Evolutionary conservation across 306 rosid genomes (phyloP).

Genomic region (Oxytropis ochrocephala): DNA sequence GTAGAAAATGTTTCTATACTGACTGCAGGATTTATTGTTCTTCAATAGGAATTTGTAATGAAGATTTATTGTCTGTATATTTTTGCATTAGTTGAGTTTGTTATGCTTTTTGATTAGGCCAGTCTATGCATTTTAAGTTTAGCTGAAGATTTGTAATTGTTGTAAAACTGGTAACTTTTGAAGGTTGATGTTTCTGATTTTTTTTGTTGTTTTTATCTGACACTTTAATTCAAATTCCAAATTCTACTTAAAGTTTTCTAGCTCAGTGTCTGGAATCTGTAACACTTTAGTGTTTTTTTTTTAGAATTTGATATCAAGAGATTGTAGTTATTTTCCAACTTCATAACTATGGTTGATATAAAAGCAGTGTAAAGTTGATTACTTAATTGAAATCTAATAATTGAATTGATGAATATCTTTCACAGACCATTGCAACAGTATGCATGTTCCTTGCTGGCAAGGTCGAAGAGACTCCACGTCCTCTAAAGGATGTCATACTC

Average conservation of each 20-base stretch:
- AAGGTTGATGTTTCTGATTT: not conserved
- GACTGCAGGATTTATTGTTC: slow-evolving; percentile 2
- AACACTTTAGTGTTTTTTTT: not conserved
- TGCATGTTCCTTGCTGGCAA: slow-evolving; percentile 99
- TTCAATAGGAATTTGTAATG: not conserved
- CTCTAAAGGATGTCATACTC: slow-evolving; percentile 83
- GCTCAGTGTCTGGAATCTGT: not conserved
- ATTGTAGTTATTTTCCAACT: not conserved
- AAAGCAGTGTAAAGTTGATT: not conserved
- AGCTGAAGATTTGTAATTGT: not conserved
- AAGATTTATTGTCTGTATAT: not conserved
- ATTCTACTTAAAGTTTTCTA: slow-evolving; percentile 3
- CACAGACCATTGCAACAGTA: slow-evolving; percentile 90
- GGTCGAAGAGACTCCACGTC: slow-evolving; percentile 99
- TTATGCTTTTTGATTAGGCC: not conserved
- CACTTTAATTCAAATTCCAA: not conserved
- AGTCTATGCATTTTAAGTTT: not conserved
- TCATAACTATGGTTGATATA: not conserved
- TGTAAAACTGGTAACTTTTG: not conserved
- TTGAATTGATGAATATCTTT: slow-evolving; percentile 24
- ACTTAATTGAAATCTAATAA: slow-evolving; percentile 4
- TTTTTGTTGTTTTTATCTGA: not conserved
- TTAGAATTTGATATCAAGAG: slow-evolving; percentile 7
- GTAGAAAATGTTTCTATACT: not conserved
- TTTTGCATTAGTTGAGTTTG: not conserved